A percentile compares a stretch with the other conserved stretches of the same genome.
These are phyloP conservation scores for Candida ipomoeae DNA, from an alignment of 805 yeast genomes.

Conservation along the genomic window DNA sequence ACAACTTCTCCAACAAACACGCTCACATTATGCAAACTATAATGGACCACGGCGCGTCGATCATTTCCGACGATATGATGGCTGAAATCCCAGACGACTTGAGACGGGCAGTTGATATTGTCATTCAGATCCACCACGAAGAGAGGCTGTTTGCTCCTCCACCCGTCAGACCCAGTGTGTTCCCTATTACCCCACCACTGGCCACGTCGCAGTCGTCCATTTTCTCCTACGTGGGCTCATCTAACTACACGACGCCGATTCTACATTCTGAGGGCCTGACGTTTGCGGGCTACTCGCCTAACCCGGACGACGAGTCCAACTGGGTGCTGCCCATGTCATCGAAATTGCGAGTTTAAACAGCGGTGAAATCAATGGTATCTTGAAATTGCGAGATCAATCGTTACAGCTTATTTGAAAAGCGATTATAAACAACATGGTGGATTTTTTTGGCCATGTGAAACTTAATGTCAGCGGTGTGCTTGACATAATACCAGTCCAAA, in stretches of 20 bases:
- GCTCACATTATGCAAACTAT: conserved; percentile 11
- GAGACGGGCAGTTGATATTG: conserved; percentile 14
- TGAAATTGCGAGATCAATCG: too few relatives aligned
- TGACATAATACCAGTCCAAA: too few relatives aligned
- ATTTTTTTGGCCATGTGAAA: too few relatives aligned
- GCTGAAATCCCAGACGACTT: conserved; percentile 10
- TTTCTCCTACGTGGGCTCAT: conserved; percentile 23
- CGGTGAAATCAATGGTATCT: too few relatives aligned
- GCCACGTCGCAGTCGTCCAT: conserved; percentile 40
- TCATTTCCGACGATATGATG: conserved; percentile 11
- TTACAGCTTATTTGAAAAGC: too few relatives aligned
- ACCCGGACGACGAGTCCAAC: conserved; percentile 11
- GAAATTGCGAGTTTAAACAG: conserved; percentile 8
- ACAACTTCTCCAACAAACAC: conserved; percentile 23
- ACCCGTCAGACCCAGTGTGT: conserved; percentile 6
- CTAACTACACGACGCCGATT: conserved; percentile 18
- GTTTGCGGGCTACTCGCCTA: conserved; percentile 14
- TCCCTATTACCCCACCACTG: conserved; percentile 39
- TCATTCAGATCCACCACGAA: conserved; percentile 9
- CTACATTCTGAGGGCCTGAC: conserved; percentile 10
- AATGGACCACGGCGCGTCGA: conserved; percentile 11
- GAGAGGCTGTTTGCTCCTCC: conserved; percentile 6
- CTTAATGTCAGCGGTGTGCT: too few relatives aligned
- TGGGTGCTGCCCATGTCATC: conserved; percentile 18
- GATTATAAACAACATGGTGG: too few relatives aligned